Base-by-base conservation (phyloP, 129 eudicot species). In the Helichrysum umbraculigerum region DNA sequence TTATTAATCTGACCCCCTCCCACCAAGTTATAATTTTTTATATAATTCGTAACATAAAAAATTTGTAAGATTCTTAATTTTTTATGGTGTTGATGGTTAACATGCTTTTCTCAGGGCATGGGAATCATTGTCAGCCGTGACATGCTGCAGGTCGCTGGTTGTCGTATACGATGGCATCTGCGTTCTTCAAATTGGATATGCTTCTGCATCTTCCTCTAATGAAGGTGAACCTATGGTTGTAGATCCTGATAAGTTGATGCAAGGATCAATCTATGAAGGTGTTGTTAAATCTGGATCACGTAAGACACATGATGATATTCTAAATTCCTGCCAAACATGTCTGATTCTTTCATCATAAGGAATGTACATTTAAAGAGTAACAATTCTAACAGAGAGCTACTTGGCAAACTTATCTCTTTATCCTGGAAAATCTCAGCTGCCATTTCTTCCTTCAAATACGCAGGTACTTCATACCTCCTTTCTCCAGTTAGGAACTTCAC, bases 361-460 rank as follows among this genome's bases (percentile, higher is more conserved):
- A 66, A 25, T 66, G 25, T 76, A 57, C 30, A 37, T 25, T 25
- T 8, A 11, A 60, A 51, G 50, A 28, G 14, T 66, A 28, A 66
- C 37, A 17, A 12, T 73, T 61, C 54, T 85, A 76, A 59, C 90
- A 94, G 93, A 95, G 82, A 91, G 92, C 78, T 95, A 95, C 85
- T 78, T 95, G 89, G 99, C 97, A 68, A 95, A 95, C 64, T 80
- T 95, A 42, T 91, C 97, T 39, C 88, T 95, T 52, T 95, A 95
- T 84, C 99, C 97, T 4, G 97, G 92, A 70, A 95, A 95, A 84
- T 86, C 97, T 35, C 88, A 95, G 83, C 87, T 95, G 76, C 96
- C 94, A 74, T 95, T 95, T 87, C 91, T 95, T 29, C 99, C 99
- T 69, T 70, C 82, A 76, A 95, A 91, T 76, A 95, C 92, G 56